A percentile compares a stretch with the other conserved stretches of the same genome.
Evolutionary conservation across 2,329 filamentous ascomycete genomes (phyloP).

Genomic region (Zymoseptoria tritici): DNA sequence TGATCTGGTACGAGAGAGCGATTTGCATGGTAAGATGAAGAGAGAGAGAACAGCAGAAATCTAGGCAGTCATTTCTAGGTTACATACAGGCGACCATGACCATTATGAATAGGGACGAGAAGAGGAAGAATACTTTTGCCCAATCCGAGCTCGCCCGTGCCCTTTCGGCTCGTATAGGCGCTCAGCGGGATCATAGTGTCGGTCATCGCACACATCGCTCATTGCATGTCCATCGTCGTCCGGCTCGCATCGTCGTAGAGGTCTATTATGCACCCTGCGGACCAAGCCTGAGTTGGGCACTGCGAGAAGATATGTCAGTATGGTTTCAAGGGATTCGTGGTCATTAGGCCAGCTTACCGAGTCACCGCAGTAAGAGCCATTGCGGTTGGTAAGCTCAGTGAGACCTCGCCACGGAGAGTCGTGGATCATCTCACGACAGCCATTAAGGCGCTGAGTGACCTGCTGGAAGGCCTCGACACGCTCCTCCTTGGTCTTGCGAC

Average conservation of each 20-base stretch:
- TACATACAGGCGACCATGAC: not conserved
- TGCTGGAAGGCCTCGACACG: slow-evolving; percentile 89
- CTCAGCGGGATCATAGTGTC: not conserved
- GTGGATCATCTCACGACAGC: slow-evolving; percentile 77
- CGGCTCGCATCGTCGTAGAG: slow-evolving; percentile 78
- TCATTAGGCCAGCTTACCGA: slow-evolving; percentile 56
- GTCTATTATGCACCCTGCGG: slow-evolving; percentile 87
- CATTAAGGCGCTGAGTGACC: slow-evolving; percentile 71
- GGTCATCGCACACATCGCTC: not conserved
- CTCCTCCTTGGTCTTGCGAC: slow-evolving; percentile 59
- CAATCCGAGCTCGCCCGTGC: not conserved
- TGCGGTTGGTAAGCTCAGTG: slow-evolving; percentile 86
- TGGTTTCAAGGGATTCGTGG: slow-evolving; percentile 1
- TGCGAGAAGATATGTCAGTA: slow-evolving; percentile 36
- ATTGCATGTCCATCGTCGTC: slow-evolving; percentile 10
- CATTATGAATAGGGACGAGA: not conserved
- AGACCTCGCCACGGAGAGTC: slow-evolving; percentile 82
- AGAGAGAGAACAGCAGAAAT: not conserved
- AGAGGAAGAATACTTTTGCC: not conserved
- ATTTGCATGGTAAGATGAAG: not conserved
- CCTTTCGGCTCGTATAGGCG: not conserved
- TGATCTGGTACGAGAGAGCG: not conserved
- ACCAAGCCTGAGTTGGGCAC: slow-evolving; percentile 96
- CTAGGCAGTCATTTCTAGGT: not conserved
- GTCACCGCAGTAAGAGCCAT: slow-evolving; percentile 74